These are phyloP conservation scores for Pleochaeta shiraiana DNA, from an alignment of 2,329 filamentous ascomycete species.

Conservation along the genomic window DNA sequence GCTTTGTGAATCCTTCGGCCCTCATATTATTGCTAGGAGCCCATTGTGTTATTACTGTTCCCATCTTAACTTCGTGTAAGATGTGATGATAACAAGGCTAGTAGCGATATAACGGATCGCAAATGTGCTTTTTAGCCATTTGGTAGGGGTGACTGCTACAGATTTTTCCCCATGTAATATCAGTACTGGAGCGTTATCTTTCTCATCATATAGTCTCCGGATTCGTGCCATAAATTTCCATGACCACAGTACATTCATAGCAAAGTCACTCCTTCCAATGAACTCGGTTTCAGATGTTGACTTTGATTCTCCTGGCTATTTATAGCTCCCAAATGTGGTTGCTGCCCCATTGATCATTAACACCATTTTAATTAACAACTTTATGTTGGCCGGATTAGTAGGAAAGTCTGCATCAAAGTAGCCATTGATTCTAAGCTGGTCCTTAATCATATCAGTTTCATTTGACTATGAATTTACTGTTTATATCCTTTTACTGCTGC, in stretches of 20 bases:
- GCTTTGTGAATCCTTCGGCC: not conserved
- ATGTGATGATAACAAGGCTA: constrained; percentile 1
- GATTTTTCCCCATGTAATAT: not conserved
- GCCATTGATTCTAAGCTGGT: not conserved
- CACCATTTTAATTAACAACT: not conserved
- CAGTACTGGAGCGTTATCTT: not conserved
- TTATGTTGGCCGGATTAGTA: not conserved
- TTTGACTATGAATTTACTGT: not conserved
- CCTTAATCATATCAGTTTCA: not conserved
- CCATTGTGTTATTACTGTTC: not conserved
- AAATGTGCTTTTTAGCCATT: constrained; percentile 1
- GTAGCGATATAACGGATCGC: not conserved
- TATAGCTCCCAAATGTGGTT: not conserved
- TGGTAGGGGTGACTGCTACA: not conserved
- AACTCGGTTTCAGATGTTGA: not conserved
- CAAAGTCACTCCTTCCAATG: not conserved
- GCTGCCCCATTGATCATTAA: not conserved
- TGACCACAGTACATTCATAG: not conserved
- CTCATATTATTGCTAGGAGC: not conserved
- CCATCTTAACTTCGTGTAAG: constrained; percentile 1
- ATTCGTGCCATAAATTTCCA: not conserved
- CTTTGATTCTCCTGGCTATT: not conserved
- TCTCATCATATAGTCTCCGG: not conserved
- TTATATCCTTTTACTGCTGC: not conserved
- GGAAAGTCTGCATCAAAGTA: not conserved